Evolutionary conservation across 345 rosid species (phyloP).

Genomic region (Eucalyptus sideroxylon): DNA sequence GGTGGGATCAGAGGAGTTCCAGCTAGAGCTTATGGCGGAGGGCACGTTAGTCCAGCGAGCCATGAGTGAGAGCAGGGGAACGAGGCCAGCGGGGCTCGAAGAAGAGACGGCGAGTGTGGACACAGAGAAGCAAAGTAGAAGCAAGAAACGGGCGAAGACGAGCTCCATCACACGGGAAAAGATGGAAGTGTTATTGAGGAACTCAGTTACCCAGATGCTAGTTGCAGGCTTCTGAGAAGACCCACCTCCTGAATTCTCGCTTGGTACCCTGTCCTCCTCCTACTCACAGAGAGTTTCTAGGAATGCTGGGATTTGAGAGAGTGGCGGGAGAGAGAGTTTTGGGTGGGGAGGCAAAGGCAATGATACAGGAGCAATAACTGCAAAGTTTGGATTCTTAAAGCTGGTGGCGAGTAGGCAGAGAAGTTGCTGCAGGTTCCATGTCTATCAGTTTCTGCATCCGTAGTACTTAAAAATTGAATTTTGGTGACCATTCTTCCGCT

Average conservation of each 20-base stretch:
- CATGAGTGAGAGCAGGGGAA: too few relatives aligned
- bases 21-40: too few relatives aligned
- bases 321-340: not conserved
- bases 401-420: not conserved
- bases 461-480: not conserved
- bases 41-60: too few relatives aligned
- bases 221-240: not conserved
- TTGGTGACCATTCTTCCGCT: not conserved
- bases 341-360: not conserved
- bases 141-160: too few relatives aligned
- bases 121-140: too few relatives aligned
- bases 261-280: not conserved
- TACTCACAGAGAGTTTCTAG: not conserved
- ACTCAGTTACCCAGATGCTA: not conserved
- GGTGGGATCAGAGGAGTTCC: too few relatives aligned
- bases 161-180: too few relatives aligned
- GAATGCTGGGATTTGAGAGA: not conserved
- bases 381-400: not conserved
- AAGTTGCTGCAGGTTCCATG: not conserved
- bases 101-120: too few relatives aligned
- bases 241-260: not conserved
- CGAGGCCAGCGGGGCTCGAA: too few relatives aligned
- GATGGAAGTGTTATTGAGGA: too few relatives aligned
- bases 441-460: not conserved
- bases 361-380: not conserved